Evolutionary conservation across 768 basidiomycete species (phyloP).

Genomic region (Pulveroboletus sp.): DNA sequence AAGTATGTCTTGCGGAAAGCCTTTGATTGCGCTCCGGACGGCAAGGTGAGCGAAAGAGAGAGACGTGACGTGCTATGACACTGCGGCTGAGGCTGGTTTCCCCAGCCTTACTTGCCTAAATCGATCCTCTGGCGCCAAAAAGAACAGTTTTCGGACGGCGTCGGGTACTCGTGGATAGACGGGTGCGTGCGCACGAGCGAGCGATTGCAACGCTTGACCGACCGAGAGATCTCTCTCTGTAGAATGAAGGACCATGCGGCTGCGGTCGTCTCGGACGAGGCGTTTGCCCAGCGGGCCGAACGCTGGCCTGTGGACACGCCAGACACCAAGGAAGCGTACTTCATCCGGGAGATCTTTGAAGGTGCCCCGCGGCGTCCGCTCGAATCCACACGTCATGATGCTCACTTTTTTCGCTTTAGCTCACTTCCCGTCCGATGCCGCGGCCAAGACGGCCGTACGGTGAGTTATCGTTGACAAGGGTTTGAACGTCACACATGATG

Average conservation of each 20-base stretch:
- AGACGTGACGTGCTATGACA: too few relatives aligned
- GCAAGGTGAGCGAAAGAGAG: slow-evolving; percentile 46
- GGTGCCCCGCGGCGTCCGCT: too few relatives aligned
- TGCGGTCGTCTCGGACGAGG: slow-evolving; percentile 72
- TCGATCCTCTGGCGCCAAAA: slow-evolving; percentile 99
- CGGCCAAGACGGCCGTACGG: slow-evolving; percentile 89
- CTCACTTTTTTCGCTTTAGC: slow-evolving; percentile 39
- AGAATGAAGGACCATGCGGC: slow-evolving; percentile 91
- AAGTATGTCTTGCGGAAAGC: slow-evolving; percentile 95
- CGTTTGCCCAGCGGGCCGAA: slow-evolving; percentile 64
- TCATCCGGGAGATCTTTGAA: slow-evolving; percentile 89
- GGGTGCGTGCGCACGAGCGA: too few relatives aligned
- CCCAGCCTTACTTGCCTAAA: slow-evolving; percentile 83
- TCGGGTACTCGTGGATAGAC: slow-evolving; percentile 99
- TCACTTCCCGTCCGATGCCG: slow-evolving; percentile 80
- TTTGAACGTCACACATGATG: slow-evolving; percentile 6
- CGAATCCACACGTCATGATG: too few relatives aligned
- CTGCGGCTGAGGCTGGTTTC: not conserved
- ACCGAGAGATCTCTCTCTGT: slow-evolving; percentile 4
- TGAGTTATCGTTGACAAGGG: slow-evolving; percentile 36
- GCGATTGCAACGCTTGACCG: too few relatives aligned
- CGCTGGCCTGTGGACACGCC: slow-evolving; percentile 80
- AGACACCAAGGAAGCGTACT: slow-evolving; percentile 96
- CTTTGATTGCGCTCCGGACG: slow-evolving; percentile 81
- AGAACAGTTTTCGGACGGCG: slow-evolving; percentile 98